These are phyloP conservation scores for Globisporangium perplexum DNA, from an alignment of 352 stramenopile genomes.

Conservation along the genomic window DNA sequence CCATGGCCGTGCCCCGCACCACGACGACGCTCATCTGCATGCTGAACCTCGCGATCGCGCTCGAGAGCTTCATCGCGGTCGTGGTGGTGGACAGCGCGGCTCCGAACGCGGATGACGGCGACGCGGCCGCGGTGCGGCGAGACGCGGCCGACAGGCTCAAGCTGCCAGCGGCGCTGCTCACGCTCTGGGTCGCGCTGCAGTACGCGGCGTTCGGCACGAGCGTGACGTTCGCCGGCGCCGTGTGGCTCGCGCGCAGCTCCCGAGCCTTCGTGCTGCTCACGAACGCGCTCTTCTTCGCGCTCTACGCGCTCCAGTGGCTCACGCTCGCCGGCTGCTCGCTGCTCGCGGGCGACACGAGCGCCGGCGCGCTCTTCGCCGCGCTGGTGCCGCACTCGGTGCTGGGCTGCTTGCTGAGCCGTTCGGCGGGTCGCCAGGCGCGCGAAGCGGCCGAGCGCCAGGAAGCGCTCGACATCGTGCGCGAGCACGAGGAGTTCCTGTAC, in stretches of 20 bases:
- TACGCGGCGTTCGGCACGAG: constrained; percentile 11
- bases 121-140: no score
- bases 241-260: constrained; percentile 5
- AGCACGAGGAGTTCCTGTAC: constrained; percentile 9
- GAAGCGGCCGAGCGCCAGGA: constrained; percentile 9
- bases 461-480: constrained; percentile 10
- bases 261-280: constrained; percentile 3
- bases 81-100: background rate
- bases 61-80: constrained; percentile 8
- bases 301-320: constrained; percentile 6
- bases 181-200: constrained; percentile 7
- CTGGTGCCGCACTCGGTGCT: constrained; percentile 3
- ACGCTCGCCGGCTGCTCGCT: constrained; percentile 4
- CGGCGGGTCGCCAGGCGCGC: constrained; percentile 4
- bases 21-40: constrained; percentile 4
- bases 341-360: background rate
- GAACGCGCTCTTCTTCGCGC: constrained; percentile 10
- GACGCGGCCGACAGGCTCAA: background rate
- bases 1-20: background rate
- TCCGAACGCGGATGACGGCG: background rate
- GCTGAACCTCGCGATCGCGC: constrained; percentile 6
- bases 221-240: constrained; percentile 5
- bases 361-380: constrained; percentile 3
- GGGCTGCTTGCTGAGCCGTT: constrained; percentile 5
- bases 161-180: background rate